Evolutionary conservation across 441 rosid species (phyloP).

Genomic region (Mallotus japonicus): DNA sequence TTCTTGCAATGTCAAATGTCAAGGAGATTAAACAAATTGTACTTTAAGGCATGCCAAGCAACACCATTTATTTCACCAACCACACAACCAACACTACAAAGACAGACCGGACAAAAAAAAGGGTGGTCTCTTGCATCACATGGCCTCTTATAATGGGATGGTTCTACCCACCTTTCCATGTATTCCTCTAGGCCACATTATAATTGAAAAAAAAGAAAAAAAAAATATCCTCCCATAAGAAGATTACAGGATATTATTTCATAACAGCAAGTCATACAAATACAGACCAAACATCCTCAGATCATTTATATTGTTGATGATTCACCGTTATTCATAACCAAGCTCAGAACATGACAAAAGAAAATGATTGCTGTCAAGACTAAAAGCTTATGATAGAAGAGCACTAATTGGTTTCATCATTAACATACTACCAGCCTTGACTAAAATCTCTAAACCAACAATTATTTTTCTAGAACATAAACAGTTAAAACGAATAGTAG

Average conservation of each 20-base stretch:
- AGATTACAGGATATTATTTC: neutral
- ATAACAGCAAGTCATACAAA: neutral
- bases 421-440: neutral
- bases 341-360: neutral
- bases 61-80: neutral
- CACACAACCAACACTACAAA: neutral
- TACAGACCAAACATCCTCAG: neutral
- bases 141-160: neutral
- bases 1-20: neutral
- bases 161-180: neutral
- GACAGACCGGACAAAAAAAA: neutral
- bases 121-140: neutral
- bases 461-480: neutral
- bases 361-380: neutral
- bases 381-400: no score
- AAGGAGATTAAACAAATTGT: neutral
- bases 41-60: neutral
- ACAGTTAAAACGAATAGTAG: neutral
- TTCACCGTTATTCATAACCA: neutral
- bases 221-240: neutral
- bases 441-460: neutral
- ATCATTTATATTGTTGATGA: neutral
- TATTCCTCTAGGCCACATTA: neutral
- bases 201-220: neutral
- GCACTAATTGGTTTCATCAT: constrained; percentile 1